These are phyloP conservation scores for Lactarius pseudohatsudake DNA, from an alignment of 768 basidiomycete genomes.

Conservation along the genomic window DNA sequence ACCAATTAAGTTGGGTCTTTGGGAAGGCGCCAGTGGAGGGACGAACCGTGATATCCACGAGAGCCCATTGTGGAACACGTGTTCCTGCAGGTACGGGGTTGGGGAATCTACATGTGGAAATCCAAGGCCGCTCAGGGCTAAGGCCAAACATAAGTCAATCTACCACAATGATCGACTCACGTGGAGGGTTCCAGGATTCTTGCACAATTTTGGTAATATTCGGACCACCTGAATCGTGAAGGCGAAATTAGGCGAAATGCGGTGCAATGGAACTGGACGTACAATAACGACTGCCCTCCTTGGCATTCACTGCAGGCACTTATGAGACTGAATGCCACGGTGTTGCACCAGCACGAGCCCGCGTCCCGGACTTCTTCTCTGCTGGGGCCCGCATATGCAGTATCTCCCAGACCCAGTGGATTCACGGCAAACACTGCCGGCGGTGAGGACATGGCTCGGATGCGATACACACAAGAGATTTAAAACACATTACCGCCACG, in stretches of 20 bases:
- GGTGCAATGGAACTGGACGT: background rate
- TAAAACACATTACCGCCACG: background rate
- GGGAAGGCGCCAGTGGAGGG: background rate
- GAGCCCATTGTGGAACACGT: slow-evolving; percentile 17
- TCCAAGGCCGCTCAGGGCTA: background rate
- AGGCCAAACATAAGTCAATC: background rate
- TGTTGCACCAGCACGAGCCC: background rate
- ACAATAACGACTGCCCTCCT: background rate
- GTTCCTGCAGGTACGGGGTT: slow-evolving; percentile 17
- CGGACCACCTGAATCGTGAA: background rate
- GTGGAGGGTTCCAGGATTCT: background rate
- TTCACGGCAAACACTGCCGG: background rate
- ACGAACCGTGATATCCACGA: slow-evolving; percentile 13
- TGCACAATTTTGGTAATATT: background rate
- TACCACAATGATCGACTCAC: background rate
- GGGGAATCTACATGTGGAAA: slow-evolving; percentile 4
- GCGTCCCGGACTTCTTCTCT: background rate
- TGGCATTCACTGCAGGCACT: background rate
- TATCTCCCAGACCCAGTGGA: background rate
- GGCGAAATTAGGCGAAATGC: background rate
- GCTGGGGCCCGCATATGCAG: background rate
- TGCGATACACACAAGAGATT: background rate
- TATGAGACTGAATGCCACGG: background rate
- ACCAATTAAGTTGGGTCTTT: background rate
- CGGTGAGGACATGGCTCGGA: too few species aligned